phyloP scores from a whole-genome alignment of 768 basidiomycete species.

The Lentinula guzmanii region DNA sequence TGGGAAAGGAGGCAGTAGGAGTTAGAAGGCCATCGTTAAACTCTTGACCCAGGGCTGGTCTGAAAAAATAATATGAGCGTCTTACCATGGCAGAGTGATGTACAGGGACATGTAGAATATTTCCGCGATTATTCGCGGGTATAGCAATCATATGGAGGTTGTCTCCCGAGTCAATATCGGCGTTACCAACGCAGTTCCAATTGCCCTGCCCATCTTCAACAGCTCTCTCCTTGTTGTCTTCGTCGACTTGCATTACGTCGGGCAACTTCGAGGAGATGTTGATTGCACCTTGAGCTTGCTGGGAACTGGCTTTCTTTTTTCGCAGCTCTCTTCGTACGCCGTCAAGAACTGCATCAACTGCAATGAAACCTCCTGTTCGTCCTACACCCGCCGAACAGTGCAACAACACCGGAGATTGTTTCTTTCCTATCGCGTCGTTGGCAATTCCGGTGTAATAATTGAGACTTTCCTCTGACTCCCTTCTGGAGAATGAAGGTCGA shows the following conservation, averaged over 20 bases:
- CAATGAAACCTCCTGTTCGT: slow-evolving; percentile 90
- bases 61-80: background rate
- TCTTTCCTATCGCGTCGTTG: slow-evolving; percentile 37
- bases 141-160: background rate
- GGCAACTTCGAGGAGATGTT: background rate
- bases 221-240: slow-evolving; percentile 1
- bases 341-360: slow-evolving; percentile 82
- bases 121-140: slow-evolving; percentile 4
- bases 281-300: background rate
- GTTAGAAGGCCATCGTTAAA: background rate
- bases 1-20: background rate
- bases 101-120: slow-evolving; percentile 6
- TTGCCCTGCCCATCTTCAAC: background rate
- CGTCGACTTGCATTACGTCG: background rate
- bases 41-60: background rate
- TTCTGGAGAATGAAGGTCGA: background rate
- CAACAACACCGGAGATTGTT: slow-evolving; percentile 58
- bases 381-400: slow-evolving; percentile 97
- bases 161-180: background rate
- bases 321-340: slow-evolving; percentile 58
- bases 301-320: slow-evolving; percentile 6
- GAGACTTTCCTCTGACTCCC: slow-evolving; percentile 18
- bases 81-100: background rate
- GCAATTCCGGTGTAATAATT: slow-evolving; percentile 54
- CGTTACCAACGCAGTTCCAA: background rate